Evolutionary conservation across 345 rosid genomes (phyloP), one percentile per base, ranked within the genome.

Genomic region (Nephelium lappaceum): DNA sequence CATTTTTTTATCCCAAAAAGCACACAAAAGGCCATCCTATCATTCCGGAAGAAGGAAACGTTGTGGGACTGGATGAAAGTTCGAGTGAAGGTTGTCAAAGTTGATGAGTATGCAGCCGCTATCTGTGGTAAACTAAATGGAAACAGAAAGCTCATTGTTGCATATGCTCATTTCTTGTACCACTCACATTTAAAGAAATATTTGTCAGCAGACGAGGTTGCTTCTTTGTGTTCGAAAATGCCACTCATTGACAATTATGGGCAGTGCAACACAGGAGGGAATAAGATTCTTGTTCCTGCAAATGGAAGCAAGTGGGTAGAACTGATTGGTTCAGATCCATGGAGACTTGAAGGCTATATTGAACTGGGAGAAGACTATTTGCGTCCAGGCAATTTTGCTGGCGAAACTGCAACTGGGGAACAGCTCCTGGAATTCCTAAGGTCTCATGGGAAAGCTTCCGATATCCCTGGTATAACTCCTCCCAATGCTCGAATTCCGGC

Each of bases 231-330:
- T 70, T 11, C 66, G 15, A 47, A 11, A 14, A 81, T 91, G 88
- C 97, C 93, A 15, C 86, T 93, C 24, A 78, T 93, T 9, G 92
- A 93, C 77, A 88, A 80, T 71, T 88, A 84, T 71, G 87, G 94
- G 1, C 0, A 8, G 67, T 86, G 88, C 16, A 70, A 12, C 47
- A 85, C 64, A 1, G 47, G 0, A 6, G 67, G 82, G 38, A 38
- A 6, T 3, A 89, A 84, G 0, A 85, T 89, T 83, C 93, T 93
- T 76, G 91, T 93, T 42, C 93, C 97, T 9, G 95, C 91, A 62
- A 85, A 80, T 4, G 86, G 62, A 61, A 90, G 97, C 82, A 88
- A 89, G 76, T 93, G 96, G 98, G 82, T 80, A 9, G 73, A 84
- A 65, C 62, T 93, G 67, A 75, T 85, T 62, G 86, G 74, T 55